Evolutionary conservation across 73 alveolate species (phyloP).

Genomic region (Symbiodinium pilosum): DNA sequence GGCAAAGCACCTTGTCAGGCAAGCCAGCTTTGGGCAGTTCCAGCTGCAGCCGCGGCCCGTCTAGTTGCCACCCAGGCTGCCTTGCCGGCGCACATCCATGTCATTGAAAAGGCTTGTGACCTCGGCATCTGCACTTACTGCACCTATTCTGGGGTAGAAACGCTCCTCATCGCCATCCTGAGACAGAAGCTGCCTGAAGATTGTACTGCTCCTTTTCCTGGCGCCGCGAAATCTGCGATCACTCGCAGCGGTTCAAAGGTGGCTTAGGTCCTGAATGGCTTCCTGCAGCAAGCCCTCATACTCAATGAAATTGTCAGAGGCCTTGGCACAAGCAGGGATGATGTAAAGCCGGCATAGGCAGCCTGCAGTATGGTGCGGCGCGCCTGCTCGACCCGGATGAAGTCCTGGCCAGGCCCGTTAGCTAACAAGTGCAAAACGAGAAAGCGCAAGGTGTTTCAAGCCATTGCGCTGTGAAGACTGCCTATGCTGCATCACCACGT

Average conservation of each 20-base stretch:
- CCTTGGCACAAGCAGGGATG: neutral
- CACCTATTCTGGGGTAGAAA: neutral
- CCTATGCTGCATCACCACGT: too few species aligned
- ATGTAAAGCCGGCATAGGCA: too few species aligned
- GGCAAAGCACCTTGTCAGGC: conserved; percentile 28
- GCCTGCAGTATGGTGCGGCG: neutral
- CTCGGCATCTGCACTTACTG: neutral
- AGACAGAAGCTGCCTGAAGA: conserved; percentile 34
- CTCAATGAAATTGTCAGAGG: conserved; percentile 24
- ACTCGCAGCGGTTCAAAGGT: too few species aligned
- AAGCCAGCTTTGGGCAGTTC: neutral
- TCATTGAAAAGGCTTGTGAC: conserved; percentile 58
- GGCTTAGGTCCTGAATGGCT: conserved; percentile 74
- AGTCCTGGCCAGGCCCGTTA: too few species aligned
- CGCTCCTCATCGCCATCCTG: neutral
- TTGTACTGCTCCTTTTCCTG: conserved; percentile 62
- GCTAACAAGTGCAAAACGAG: too few species aligned
- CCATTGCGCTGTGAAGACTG: too few species aligned
- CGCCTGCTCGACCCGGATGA: conserved; percentile 9
- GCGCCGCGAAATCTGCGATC: too few species aligned
- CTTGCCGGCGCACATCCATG: conserved; percentile 24
- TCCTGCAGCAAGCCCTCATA: conserved; percentile 23
- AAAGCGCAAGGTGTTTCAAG: too few species aligned
- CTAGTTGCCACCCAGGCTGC: neutral
- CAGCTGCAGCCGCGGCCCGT: too few species aligned